A percentile compares a stretch with the other conserved stretches of the same genome.
Conservation (phyloP, 2,329 filamentous ascomycete species). For the Phialemoniopsis sp. region DNA sequence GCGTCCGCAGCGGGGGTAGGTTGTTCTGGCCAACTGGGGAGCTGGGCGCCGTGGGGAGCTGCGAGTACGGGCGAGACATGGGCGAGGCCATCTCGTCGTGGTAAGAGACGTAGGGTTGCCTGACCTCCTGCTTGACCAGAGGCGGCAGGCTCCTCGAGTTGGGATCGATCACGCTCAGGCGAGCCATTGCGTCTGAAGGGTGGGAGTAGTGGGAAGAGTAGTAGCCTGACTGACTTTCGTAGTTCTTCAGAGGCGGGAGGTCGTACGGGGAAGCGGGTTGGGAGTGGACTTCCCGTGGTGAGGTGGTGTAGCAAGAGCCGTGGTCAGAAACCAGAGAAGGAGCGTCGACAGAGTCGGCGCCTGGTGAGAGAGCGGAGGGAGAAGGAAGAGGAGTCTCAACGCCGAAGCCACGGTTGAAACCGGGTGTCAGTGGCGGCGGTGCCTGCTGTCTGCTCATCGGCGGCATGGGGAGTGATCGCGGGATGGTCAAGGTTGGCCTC, state of each 20-base stretch:
- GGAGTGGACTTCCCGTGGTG: slow-evolving; percentile 37
- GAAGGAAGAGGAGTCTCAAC: slow-evolving; percentile 29
- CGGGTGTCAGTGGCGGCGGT: slow-evolving; percentile 9
- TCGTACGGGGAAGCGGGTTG: slow-evolving; percentile 30
- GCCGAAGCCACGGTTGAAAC: slow-evolving; percentile 14
- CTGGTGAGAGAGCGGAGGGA: slow-evolving; percentile 43
- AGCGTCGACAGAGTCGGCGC: slow-evolving; percentile 52
- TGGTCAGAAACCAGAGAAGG: slow-evolving; percentile 70
- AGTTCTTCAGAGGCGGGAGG: slow-evolving; percentile 28
- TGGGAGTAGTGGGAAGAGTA: slow-evolving; percentile 1
- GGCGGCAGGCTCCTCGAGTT: neutral
- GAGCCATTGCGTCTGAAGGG: neutral
- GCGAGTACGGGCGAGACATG: slow-evolving; percentile 14
- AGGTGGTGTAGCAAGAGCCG: slow-evolving; percentile 58
- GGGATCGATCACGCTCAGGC: neutral
- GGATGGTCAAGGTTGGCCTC: slow-evolving; percentile 1
- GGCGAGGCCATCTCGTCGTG: slow-evolving; percentile 11
- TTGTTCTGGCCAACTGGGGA: slow-evolving; percentile 17
- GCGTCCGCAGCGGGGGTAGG: slow-evolving; percentile 2
- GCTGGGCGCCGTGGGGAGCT: slow-evolving; percentile 26
- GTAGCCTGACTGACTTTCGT: neutral
- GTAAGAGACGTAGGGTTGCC: neutral
- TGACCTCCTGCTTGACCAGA: too few species aligned
- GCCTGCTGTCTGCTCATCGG: slow-evolving; percentile 10
- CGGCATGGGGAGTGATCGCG: slow-evolving; percentile 9